Base-by-base conservation (phyloP, 306 rosid species). In the apple (Malus domestica) region DNA sequence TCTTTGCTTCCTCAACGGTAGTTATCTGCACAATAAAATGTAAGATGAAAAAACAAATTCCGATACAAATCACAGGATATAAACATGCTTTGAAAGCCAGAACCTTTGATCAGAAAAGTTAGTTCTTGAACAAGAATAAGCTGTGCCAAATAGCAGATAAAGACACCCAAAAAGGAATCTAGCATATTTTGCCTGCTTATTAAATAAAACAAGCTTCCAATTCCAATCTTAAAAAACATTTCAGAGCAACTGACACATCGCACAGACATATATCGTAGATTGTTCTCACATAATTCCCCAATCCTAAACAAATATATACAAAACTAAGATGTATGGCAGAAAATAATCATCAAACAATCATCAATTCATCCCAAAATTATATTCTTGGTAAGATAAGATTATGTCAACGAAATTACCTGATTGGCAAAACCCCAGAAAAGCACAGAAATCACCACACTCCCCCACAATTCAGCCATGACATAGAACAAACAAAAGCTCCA, bases 381-480 rank as follows among this genome's bases (percentile, higher is more conserved):
- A 73, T 61, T 63, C 58, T 30, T 27, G 20, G 8, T 14, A 49
- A 14, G 55, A 15, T 49, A 15, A 49, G 8, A 49, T 49, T 49
- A 62, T 18, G n/a, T 73, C 8, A 44, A 57, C 67, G 27, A 70
- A 80, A 40, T 32, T 81, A 94, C 98, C 97, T 94, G 98, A 86
- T 94, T 94, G 70, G 98, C 98, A 79, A 94, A 85, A 15, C 98
- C 98, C 97, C 98, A 94, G 74, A 94, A 94, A 73, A 94, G 86
- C 72, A 94, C 98, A 6, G 98, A 94, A 81, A 94, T 42, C 54
- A 94, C 98, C 65, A 94, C 98, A 71, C 98, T 94, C 22, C 97
- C 98, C 98, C 98, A 94, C 78, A 94, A 81, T 84, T 94, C 97
- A 85, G 98, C 98, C 98, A 94, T 94, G 75, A 94, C 98, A 89